These are phyloP conservation scores for Metarhizium rileyi DNA, from an alignment of 2,329 filamentous ascomycete genomes.

Conservation along the genomic window DNA sequence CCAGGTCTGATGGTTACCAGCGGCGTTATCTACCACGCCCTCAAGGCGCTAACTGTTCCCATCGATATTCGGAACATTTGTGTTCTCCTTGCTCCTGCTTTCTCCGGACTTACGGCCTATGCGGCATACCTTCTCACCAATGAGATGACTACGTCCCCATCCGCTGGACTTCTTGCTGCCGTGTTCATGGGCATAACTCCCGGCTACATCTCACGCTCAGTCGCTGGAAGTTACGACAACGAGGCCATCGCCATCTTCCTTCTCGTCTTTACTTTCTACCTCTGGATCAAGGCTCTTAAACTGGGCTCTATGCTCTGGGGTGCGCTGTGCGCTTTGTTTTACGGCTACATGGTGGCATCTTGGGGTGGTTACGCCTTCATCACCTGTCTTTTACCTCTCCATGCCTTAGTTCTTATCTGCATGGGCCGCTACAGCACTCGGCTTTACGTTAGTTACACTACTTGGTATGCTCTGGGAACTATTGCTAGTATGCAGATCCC, in stretches of 20 bases:
- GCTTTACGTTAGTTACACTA: constrained; percentile 93
- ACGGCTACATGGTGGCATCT: constrained; percentile 99
- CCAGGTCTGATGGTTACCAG: constrained; percentile 98
- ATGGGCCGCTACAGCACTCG: constrained; percentile 96
- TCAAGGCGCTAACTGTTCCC: constrained; percentile 79
- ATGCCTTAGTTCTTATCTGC: constrained; percentile 85
- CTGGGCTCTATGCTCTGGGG: constrained; percentile 95
- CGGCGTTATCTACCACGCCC: constrained; percentile 88
- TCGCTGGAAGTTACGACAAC: constrained; percentile 98
- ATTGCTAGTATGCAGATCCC: constrained; percentile 98
- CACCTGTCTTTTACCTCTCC: constrained; percentile 89
- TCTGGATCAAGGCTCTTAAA: constrained; percentile 99
- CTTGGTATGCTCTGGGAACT: constrained; percentile 94
- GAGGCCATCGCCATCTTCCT: constrained; percentile 99
- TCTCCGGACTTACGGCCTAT: constrained; percentile 86
- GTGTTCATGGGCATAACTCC: constrained; percentile 96
- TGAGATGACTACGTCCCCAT: constrained; percentile 93
- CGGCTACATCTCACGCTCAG: constrained; percentile 95
- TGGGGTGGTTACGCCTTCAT: constrained; percentile 99
- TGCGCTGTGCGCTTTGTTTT: constrained; percentile 86
- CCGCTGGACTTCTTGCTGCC: constrained; percentile 88
- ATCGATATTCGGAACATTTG: constrained; percentile 99
- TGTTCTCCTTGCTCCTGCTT: constrained; percentile 87
- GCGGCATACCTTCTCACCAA: constrained; percentile 92
- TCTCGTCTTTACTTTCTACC: constrained; percentile 94